Percentiles rank a stretch among this genome's conserved stretches.
phyloP scores from a whole-genome alignment of 352 stramenopile species.

The Peronospora farinosa region DNA sequence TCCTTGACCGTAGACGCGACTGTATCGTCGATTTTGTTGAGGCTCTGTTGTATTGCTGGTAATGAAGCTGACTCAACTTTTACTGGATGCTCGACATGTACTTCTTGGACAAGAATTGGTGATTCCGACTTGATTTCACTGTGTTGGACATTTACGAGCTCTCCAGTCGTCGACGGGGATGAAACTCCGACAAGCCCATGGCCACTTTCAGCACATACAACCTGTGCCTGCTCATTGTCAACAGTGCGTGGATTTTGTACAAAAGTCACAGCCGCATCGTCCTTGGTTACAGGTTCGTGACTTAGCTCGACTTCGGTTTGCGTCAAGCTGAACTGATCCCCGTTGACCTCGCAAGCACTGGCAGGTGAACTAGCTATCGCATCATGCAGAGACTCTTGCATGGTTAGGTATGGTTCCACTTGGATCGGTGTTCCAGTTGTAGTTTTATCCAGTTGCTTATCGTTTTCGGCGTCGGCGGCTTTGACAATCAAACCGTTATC shows the following conservation, averaged over 20 bases:
- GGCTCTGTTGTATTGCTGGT: neutral
- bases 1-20: neutral
- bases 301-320: neutral
- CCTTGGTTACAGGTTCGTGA: neutral
- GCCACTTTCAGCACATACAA: neutral
- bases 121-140: neutral
- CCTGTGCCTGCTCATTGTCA: neutral
- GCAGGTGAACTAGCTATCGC: neutral
- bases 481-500: neutral
- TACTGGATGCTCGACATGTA: conserved; percentile 7
- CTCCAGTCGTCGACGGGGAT: neutral
- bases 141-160: neutral
- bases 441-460: conserved; percentile 3
- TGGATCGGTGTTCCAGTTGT: neutral
- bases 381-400: neutral
- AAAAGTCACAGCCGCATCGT: neutral
- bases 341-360: neutral
- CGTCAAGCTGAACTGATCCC: neutral
- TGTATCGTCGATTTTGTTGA: neutral
- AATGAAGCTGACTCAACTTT: conserved; percentile 1
- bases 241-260: neutral
- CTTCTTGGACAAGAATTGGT: conserved; percentile 3
- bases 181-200: neutral
- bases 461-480: neutral
- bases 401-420: neutral